Conservation (phyloP, 2,329 filamentous ascomycete genomes). For the Pestalotiopsis sp. region DNA sequence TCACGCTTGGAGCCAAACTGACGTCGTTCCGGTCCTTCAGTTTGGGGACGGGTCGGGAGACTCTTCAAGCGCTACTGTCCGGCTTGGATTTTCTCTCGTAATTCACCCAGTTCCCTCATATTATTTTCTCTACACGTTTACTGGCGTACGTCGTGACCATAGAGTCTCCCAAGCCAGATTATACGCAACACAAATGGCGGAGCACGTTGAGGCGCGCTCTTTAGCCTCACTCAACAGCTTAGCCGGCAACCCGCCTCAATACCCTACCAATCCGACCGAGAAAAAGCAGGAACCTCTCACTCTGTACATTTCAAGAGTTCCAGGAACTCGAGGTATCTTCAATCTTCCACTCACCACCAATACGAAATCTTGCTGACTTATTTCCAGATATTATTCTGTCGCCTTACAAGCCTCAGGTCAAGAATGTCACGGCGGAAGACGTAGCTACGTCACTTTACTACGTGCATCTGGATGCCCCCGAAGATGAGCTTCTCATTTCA, state of each 20-base stretch:
- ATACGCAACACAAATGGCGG: conserved; percentile 29
- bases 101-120: neutral
- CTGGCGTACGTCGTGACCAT: neutral
- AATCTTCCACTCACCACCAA: conserved; percentile 11
- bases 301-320: conserved; percentile 91
- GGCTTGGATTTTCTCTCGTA: neutral
- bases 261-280: conserved; percentile 77
- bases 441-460: conserved; percentile 90
- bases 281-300: conserved; percentile 71
- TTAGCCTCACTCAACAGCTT: conserved; percentile 78
- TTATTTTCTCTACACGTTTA: neutral
- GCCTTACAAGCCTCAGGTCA: conserved; percentile 83
- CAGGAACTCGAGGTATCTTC: conserved; percentile 77
- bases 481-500: conserved; percentile 49
- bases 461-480: conserved; percentile 73
- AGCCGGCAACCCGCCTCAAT: conserved; percentile 84
- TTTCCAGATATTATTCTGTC: conserved; percentile 84
- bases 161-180: neutral
- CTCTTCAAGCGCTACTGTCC: neutral
- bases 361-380: conserved; percentile 13
- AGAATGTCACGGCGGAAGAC: conserved; percentile 86
- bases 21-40: neutral
- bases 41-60: neutral
- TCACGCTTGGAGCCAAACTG: neutral
- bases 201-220: conserved; percentile 76